phyloP scores from a whole-genome alignment of 2,329 filamentous ascomycete species.

The Fusarium nisikadoi region DNA sequence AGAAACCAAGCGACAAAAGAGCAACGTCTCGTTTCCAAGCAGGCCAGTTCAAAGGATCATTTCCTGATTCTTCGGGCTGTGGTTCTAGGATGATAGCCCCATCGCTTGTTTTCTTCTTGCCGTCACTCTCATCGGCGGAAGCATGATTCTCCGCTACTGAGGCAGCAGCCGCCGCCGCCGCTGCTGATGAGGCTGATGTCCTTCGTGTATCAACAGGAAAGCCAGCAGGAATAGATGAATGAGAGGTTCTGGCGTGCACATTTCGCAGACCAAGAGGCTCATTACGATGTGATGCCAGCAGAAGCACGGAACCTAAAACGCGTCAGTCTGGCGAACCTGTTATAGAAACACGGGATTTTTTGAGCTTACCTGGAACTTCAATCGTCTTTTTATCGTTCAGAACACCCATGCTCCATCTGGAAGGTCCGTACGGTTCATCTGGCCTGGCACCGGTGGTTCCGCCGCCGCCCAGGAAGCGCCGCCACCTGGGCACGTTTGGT shows the following conservation, averaged over 20 bases:
- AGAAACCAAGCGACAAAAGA: conserved; percentile 85
- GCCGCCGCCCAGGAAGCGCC: conserved; percentile 34
- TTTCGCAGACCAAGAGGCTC: conserved; percentile 69
- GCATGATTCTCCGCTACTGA: conserved; percentile 7
- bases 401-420: conserved; percentile 78
- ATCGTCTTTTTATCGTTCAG: conserved; percentile 83
- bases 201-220: conserved; percentile 51
- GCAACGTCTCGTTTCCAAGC: conserved; percentile 82
- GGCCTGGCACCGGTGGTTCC: conserved; percentile 11
- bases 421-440: conserved; percentile 32
- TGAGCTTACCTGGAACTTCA: conserved; percentile 80
- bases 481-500: conserved; percentile 23
- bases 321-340: conserved; percentile 9
- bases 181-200: conserved; percentile 41
- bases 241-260: conserved; percentile 66
- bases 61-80: conserved; percentile 88
- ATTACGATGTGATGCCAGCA: conserved; percentile 66
- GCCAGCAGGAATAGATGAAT: conserved; percentile 65
- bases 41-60: conserved; percentile 95
- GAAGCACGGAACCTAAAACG: conserved; percentile 64
- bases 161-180: background rate
- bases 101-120: conserved; percentile 81
- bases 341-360: background rate
- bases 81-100: conserved; percentile 89
- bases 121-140: conserved; percentile 44